Evolutionary conservation across 2,329 filamentous ascomycete genomes (phyloP), one percentile per base, ranked within the genome.

Genomic region (Trichoderma citrinoviride): DNA sequence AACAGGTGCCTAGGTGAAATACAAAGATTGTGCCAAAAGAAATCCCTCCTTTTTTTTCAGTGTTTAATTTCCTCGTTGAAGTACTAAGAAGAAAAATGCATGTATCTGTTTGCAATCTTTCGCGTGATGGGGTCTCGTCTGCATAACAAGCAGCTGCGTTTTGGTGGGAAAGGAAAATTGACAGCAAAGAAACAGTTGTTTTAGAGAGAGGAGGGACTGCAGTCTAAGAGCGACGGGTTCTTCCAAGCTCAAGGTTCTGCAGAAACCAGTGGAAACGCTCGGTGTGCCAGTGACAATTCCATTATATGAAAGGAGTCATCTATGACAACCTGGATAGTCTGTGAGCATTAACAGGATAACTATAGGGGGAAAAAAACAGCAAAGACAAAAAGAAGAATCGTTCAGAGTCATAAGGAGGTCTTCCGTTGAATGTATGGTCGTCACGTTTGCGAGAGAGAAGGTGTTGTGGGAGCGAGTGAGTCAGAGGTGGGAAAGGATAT

Each of bases 331-430:
- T 33, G 12, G 6, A 23, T 43, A 15, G 19, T 53, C 44, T 60
- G 44, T 43, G 37, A 61, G 58, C 46, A 29, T 61, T 5, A 52
- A 52, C 40, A 27, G 52, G 37, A 49, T 60, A 23, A 52, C 29
- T 27, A 43, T 15, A 21, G 8, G 19, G 40, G 60, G 52, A 23
- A 63, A 27, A 44, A 58, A 37, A 41, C 33, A 58, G 52, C 3
- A 49, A 55, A 52, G 47, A 37, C 19, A 56, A 17, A 64, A 66
- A 61, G 52, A 46, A 58, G 41, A 61, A 58, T 66, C 64, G 64
- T 66, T 52, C 43, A 63, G 60, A 46, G 61, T 66, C 61, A 66
- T 66, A 56, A 66, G 47, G 27, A 43, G 25, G 40, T 37, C 49
- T 57, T 64, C 60, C 60, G 53, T 66, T 41, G 43, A 29, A 41